Conservation (phyloP, 2,329 filamentous ascomycete species). For the Monosporascus sp. region DNA sequence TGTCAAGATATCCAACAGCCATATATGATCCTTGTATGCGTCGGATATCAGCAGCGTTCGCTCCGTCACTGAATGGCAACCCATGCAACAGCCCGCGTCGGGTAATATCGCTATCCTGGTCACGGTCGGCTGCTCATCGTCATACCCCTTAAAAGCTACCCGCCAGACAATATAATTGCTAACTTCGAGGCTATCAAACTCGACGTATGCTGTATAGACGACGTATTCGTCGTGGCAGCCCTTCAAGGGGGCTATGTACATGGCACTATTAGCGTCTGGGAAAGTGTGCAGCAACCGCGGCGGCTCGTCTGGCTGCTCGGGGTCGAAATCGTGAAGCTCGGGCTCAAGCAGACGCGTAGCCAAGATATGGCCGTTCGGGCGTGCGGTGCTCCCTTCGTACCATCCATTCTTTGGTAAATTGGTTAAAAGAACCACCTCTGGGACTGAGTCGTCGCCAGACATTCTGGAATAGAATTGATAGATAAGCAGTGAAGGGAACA, state of each 20-base stretch:
- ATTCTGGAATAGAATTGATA: slow-evolving; percentile 5
- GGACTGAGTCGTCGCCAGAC: slow-evolving; percentile 16
- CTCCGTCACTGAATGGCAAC: slow-evolving; percentile 18
- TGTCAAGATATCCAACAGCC: slow-evolving; percentile 22
- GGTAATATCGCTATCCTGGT: slow-evolving; percentile 15
- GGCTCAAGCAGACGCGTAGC: slow-evolving; percentile 25
- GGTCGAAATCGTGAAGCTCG: slow-evolving; percentile 24
- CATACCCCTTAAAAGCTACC: slow-evolving; percentile 21
- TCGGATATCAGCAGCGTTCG: slow-evolving; percentile 22
- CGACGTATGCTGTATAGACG: slow-evolving; percentile 18
- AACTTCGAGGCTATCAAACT: slow-evolving; percentile 25
- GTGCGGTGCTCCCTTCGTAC: slow-evolving; percentile 26
- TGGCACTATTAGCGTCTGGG: slow-evolving; percentile 18
- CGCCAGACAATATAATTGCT: slow-evolving; percentile 22
- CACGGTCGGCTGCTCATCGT: slow-evolving; percentile 19
- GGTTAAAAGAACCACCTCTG: slow-evolving; percentile 24
- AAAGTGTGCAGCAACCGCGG: slow-evolving; percentile 23
- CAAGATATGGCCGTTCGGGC: slow-evolving; percentile 26
- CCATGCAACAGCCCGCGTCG: slow-evolving; percentile 18
- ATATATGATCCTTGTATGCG: slow-evolving; percentile 19
- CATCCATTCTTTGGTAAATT: slow-evolving; percentile 26
- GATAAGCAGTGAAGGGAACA: background rate
- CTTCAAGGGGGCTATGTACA: slow-evolving; percentile 21
- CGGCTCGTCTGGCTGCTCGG: slow-evolving; percentile 20
- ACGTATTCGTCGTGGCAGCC: slow-evolving; percentile 22